Conservation (phyloP, 352 stramenopile species). For the Globisporangium parvum region DNA sequence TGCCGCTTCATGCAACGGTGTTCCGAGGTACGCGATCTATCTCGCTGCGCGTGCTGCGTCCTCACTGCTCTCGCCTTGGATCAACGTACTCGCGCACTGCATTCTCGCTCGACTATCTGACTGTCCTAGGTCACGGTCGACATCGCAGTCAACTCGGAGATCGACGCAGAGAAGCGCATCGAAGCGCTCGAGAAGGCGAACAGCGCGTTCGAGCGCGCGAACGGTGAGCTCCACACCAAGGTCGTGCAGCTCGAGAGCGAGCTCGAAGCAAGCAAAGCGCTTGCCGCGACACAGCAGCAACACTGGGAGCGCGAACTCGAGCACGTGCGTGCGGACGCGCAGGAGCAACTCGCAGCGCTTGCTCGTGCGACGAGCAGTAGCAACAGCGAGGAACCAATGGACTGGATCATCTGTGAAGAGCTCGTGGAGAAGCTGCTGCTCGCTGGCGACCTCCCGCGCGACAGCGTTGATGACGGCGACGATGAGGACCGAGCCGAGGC, state of each 20-base stretch:
- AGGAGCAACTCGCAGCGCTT: constrained; percentile 21
- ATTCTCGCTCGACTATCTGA: not conserved
- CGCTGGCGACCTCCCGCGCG: constrained; percentile 34
- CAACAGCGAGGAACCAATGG: constrained; percentile 12
- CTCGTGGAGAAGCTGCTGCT: constrained; percentile 48
- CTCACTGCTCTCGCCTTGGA: not conserved
- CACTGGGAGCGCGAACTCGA: constrained; percentile 25
- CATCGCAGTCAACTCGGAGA: constrained; percentile 55
- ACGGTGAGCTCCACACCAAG: constrained; percentile 34
- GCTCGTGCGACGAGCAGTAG: constrained; percentile 3
- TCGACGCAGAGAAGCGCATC: constrained; percentile 60
- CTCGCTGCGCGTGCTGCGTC: not conserved
- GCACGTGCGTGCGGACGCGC: constrained; percentile 22
- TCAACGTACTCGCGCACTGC: not conserved
- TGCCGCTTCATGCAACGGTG: constrained; percentile 96
- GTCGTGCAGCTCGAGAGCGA: constrained; percentile 44
- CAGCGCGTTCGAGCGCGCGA: constrained; percentile 29
- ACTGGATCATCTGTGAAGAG: constrained; percentile 54
- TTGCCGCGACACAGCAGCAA: constrained; percentile 28
- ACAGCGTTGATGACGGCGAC: constrained; percentile 6
- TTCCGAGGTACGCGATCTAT: constrained; percentile 87
- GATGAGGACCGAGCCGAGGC: constrained; percentile 15
- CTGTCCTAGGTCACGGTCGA: constrained; percentile 33
- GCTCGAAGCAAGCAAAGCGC: constrained; percentile 23
- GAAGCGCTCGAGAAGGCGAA: constrained; percentile 50